Evolutionary conservation across 164 flowering plant genomes (phyloP).

Genomic region (Magnolia sinica): DNA sequence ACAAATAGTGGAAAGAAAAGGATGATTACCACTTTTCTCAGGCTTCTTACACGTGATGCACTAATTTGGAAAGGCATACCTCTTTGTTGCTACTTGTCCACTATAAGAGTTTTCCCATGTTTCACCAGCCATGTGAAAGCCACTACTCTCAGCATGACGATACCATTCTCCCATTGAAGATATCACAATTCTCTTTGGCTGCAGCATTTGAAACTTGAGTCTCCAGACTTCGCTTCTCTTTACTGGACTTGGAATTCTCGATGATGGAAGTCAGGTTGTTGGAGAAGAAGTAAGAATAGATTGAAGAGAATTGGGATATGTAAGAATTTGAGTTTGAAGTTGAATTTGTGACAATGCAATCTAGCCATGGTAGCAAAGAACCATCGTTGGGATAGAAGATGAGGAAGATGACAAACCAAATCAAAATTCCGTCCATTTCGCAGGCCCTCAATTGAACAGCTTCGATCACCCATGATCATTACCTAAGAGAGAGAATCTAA

Average conservation of each 20-base stretch:
- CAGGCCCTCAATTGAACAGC: slow-evolving; percentile 19
- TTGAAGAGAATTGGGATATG: slow-evolving; percentile 47
- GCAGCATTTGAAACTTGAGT: slow-evolving; percentile 26
- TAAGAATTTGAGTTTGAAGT: slow-evolving; percentile 11
- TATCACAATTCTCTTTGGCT: slow-evolving; percentile 49
- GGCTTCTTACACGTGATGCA: too few species aligned
- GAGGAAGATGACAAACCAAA: slow-evolving; percentile 59
- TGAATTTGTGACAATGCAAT: slow-evolving; percentile 27
- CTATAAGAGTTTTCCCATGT: too few species aligned
- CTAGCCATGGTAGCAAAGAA: slow-evolving; percentile 60
- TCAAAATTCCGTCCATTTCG: slow-evolving; percentile 29
- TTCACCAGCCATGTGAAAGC: too few species aligned
- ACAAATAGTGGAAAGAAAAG: too few species aligned
- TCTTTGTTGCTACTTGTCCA: too few species aligned
- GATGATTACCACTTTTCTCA: too few species aligned
- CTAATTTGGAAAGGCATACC: too few species aligned
- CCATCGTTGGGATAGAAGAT: slow-evolving; percentile 58
- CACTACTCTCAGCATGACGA: too few species aligned
- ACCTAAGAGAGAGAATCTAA: slow-evolving; percentile 19
- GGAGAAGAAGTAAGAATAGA: slow-evolving; percentile 56
- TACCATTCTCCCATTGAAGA: slow-evolving; percentile 51
- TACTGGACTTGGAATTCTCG: too few species aligned
- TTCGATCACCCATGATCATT: too few species aligned
- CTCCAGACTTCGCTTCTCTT: background rate
- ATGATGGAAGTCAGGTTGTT: slow-evolving; percentile 20